Evolutionary conservation across 1,139 yeast species (phyloP), one percentile per base, ranked within the genome.

Genomic region (Arxiozyma slooffiae): DNA sequence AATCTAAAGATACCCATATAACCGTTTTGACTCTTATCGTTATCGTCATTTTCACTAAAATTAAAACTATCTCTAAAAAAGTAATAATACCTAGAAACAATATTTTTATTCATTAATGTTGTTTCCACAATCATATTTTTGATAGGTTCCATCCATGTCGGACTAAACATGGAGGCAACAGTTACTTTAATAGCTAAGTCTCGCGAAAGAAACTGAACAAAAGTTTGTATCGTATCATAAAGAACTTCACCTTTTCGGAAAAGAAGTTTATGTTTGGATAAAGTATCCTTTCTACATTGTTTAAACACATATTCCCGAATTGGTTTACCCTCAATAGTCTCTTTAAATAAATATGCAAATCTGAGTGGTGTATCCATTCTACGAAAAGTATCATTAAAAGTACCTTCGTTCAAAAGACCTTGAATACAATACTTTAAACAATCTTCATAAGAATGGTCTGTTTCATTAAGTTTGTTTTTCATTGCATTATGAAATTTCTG

Each of bases 131-230:
- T 22, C 11, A 21, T 38, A 21, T 40, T 41, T 16, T 34, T 40
- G 23, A 34, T 36, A 7, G 41, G 39, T 22, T 39, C 44, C 26
- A 48, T 39, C 36, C 45, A 38, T 7, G 49, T 17, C 3, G 49
- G 49, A 7, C 38, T 26, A 20, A 46, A 38, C 26, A 24, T 26
- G 9, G 21, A 45, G 16, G 42, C 42, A 7, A 20, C 20, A 9
- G 23, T 17, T 17, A 30, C n/a, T 30, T 30, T 30, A 30, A 2
- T 30, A 30, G 36, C 36, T 30, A 30, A 30, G 6, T 30, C 36
- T 6, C 3, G 2, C 6, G 36, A 9, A 30, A 30, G 14, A 14
- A 30, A 30, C 36, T 30, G 36, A 14, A 11, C 14, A 30, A 30
- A 30, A 11, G 36, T 30, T 30, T 30, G 36, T 1, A 30, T 30